Base-by-base conservation (phyloP, 2,329 filamentous ascomycete species). In the Penicillium nordicum region DNA sequence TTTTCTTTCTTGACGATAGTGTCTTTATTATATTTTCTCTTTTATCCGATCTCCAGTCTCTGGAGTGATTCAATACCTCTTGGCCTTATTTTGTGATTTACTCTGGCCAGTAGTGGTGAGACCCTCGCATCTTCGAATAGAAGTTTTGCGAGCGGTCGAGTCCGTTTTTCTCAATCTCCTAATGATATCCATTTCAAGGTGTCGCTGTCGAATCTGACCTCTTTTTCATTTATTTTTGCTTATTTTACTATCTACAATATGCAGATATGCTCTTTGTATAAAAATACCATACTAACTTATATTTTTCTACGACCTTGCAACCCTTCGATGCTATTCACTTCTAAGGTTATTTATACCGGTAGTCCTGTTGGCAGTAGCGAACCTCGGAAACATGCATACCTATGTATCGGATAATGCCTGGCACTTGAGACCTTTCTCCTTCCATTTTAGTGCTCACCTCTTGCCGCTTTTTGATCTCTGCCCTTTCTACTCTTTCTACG, bases 81-180 rank as follows among this genome's bases (percentile, higher is more conserved):
- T 55, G 48, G 48, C 48, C 53, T 46, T 4, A 36, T 55, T 45
- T 46, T 55, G 53, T 55, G 42, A 55, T 55, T 46, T 52, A 55
- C 41, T 36, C 40, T 14, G 53, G 53, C 48, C 53, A 52, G 4
- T 55, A 32, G 38, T 12, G 46, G 18, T 9, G 12, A 42, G 30
- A 30, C 18, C n/a, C 8, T 27, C 7, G 43, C n/a, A 3, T 23
- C 18, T 49, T 49, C 10, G 12, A 34, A 23, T 44, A 36, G 38
- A 53, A 53, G 34, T 27, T 40, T 30, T 25, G 37, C 27, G 42
- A 47, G 18, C 18, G 32, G 48, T 46, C 11, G 9, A 21, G 12
- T 46, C 47, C 18, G 23, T 41, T 40, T 44, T 52, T 29, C 30
- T 30, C 27, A 21, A 40, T 30, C 14, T 40, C 42, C 48, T 52